These are phyloP conservation scores for Xylariaceae sp. DNA, from an alignment of 2,329 filamentous ascomycete species.

Conservation along the genomic window DNA sequence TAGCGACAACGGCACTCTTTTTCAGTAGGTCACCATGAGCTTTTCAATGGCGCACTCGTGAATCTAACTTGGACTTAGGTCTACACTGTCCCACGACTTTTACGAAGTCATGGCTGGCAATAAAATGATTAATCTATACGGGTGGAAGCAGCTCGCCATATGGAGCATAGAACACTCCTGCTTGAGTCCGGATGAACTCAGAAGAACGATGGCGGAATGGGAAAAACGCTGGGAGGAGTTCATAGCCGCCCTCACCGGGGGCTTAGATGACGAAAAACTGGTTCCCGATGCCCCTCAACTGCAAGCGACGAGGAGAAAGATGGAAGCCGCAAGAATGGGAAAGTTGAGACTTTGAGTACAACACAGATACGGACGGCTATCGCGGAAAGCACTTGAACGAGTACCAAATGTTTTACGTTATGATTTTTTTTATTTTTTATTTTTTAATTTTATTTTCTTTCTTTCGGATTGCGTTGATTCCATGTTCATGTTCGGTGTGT, in stretches of 20 bases:
- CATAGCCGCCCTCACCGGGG: conserved; percentile 41
- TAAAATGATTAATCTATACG: conserved; percentile 59
- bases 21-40: conserved; percentile 43
- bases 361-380: neutral
- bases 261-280: neutral
- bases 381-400: neutral
- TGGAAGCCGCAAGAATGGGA: conserved; percentile 29
- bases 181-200: conserved; percentile 40
- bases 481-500: too few relatives aligned
- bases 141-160: conserved; percentile 62
- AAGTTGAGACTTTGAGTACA: neutral
- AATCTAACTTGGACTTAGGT: conserved; percentile 40
- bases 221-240: conserved; percentile 46
- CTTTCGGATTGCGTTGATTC: too few relatives aligned
- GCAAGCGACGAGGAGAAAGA: conserved; percentile 32
- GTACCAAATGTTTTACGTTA: neutral
- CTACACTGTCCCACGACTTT: conserved; percentile 68
- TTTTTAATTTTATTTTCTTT: too few relatives aligned
- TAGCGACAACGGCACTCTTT: conserved; percentile 69
- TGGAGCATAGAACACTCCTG: conserved; percentile 61
- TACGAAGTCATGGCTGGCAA: conserved; percentile 70
- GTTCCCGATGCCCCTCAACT: neutral
- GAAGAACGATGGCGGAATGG: conserved; percentile 41
- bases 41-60: neutral
- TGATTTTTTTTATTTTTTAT: too few relatives aligned